Percentiles rank a stretch among this genome's conserved stretches.
Evolutionary conservation across 768 basidiomycete genomes (phyloP).

Genomic region (Pisolithus tinctorius): DNA sequence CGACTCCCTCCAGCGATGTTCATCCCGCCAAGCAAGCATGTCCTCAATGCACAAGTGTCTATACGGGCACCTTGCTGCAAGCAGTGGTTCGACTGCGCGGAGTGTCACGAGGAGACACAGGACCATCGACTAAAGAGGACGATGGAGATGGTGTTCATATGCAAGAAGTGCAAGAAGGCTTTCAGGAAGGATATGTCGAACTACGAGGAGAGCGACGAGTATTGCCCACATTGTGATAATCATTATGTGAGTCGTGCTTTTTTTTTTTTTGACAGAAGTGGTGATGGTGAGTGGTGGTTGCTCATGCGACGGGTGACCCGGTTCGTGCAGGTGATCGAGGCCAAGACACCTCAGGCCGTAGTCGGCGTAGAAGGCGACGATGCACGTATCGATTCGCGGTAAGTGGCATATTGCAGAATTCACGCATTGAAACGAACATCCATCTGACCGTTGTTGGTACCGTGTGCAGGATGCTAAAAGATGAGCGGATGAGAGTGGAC

Average conservation of each 20-base stretch:
- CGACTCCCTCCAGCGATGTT: neutral
- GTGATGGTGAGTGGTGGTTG: neutral
- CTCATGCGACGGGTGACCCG: neutral
- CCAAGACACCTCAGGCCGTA: constrained; percentile 83
- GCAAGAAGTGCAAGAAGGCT: constrained; percentile 92
- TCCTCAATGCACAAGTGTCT: constrained; percentile 93
- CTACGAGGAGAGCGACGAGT: constrained; percentile 97
- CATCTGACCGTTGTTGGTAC: neutral
- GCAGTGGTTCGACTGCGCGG: constrained; percentile 94
- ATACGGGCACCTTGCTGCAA: constrained; percentile 97
- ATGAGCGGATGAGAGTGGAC: constrained; percentile 64
- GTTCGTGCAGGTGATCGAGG: constrained; percentile 70
- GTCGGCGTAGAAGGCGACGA: constrained; percentile 90
- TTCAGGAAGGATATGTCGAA: constrained; percentile 90
- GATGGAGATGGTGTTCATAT: constrained; percentile 76
- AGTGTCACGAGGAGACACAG: constrained; percentile 87
- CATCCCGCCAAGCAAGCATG: constrained; percentile 66
- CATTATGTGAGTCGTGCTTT: constrained; percentile 70
- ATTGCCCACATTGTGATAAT: constrained; percentile 97
- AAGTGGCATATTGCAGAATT: constrained; percentile 13
- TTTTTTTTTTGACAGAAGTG: neutral
- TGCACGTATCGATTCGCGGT: constrained; percentile 82
- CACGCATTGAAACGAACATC: neutral
- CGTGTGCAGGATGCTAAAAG: constrained; percentile 74
- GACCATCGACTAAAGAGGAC: constrained; percentile 69